Percentiles rank a stretch among this genome's conserved stretches.
These are phyloP conservation scores for Paxillus rubicundulus DNA, from an alignment of 768 basidiomycete species.

Conservation along the genomic window DNA sequence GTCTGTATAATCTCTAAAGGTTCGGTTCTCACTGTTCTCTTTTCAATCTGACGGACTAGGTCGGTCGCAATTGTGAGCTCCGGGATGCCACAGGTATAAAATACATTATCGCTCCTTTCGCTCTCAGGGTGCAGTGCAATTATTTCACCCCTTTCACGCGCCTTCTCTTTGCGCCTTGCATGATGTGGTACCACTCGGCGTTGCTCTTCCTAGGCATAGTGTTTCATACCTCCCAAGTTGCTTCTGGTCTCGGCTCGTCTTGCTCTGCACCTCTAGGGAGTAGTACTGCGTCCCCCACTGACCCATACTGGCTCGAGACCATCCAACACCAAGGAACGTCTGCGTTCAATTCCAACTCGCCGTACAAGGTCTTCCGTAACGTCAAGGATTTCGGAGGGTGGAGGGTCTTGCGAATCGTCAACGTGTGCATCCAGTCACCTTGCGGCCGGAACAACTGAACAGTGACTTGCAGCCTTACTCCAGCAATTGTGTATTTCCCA, in stretches of 20 bases:
- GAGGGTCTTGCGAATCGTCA: conserved; percentile 52
- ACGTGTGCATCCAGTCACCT: conserved; percentile 31
- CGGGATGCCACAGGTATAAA: too few species aligned
- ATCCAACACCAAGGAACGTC: conserved; percentile 68
- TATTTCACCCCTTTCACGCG: neutral
- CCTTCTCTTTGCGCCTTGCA: neutral
- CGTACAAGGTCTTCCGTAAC: conserved; percentile 70
- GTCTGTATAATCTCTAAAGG: too few species aligned
- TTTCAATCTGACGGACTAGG: too few species aligned
- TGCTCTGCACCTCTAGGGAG: conserved; percentile 25
- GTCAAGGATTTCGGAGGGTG: conserved; percentile 59
- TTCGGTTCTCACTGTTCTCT: too few species aligned
- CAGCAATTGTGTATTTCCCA: conserved; percentile 72
- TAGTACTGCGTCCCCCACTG: conserved; percentile 48
- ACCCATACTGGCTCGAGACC: conserved; percentile 64
- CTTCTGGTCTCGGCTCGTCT: conserved; percentile 31
- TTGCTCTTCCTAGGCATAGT: conserved; percentile 5
- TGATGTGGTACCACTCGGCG: conserved; percentile 1
- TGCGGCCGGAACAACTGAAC: neutral
- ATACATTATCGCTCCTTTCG: neutral
- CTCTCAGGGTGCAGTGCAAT: neutral
- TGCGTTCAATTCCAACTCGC: conserved; percentile 54
- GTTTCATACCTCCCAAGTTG: conserved; percentile 2
- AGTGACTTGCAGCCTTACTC: conserved; percentile 43
- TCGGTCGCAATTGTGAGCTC: too few species aligned